Percentiles rank a stretch among this genome's conserved stretches.
Evolutionary conservation across 2,329 filamentous ascomycete genomes (phyloP).

Genomic region (Diaporthe eres): DNA sequence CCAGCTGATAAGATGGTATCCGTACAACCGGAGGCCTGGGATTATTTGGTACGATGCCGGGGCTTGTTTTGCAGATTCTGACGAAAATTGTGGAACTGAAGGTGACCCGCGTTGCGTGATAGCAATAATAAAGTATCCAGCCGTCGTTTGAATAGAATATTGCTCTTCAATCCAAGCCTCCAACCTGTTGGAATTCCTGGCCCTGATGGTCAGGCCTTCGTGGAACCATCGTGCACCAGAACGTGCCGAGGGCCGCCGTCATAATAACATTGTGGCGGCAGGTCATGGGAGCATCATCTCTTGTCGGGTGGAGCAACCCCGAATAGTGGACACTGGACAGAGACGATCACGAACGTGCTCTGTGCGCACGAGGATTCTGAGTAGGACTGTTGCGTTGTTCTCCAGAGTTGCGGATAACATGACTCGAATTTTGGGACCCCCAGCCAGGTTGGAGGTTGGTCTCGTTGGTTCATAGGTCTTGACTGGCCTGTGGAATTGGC

Average conservation of each 20-base stretch:
- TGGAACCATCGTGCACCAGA: not conserved
- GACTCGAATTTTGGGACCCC: not conserved
- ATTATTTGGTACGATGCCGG: not conserved
- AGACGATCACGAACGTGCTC: conserved; percentile 17
- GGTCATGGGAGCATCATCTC: conserved; percentile 6
- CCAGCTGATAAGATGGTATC: conserved; percentile 19
- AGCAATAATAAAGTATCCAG: not conserved
- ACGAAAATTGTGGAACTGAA: not conserved
- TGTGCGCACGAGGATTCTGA: conserved; percentile 11
- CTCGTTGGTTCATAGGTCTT: not conserved
- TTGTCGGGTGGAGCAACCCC: conserved; percentile 2
- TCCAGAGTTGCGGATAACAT: not conserved
- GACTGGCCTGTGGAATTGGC: not conserved
- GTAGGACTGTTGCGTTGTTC: not conserved
- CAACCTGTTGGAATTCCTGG: not conserved
- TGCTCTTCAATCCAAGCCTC: not conserved
- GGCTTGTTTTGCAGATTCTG: not conserved
- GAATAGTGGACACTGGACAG: not conserved
- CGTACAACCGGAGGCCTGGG: not conserved
- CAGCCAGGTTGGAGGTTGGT: not conserved
- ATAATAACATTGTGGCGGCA: not conserved
- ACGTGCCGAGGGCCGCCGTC: not conserved
- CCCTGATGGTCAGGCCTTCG: not conserved
- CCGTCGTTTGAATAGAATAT: not conserved
- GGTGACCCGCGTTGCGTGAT: not conserved